Percentiles rank a stretch among this genome's conserved stretches.
phyloP scores from a whole-genome alignment of 75 land plant species.

The Picea glauca region DNA sequence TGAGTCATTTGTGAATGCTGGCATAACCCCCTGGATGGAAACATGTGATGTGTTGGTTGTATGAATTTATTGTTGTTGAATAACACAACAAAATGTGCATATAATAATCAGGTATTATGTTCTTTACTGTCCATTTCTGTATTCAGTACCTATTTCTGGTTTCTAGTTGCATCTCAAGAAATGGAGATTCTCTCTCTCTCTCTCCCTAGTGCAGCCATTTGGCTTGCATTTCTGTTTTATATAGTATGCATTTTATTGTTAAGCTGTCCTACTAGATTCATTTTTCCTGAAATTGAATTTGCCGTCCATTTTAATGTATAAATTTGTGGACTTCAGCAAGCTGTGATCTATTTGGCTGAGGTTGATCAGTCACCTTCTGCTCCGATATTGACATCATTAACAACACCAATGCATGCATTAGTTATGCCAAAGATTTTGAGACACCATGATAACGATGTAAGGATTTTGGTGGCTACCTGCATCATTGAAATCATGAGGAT shows the following conservation, averaged over 20 bases:
- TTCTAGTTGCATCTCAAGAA: neutral
- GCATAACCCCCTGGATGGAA: no score
- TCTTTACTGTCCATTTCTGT: neutral
- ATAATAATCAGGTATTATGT: no score
- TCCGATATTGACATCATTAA: conserved; percentile 6
- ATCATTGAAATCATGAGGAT: conserved; percentile 24
- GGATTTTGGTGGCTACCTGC: conserved; percentile 17
- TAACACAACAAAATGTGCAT: no score
- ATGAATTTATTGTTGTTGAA: no score
- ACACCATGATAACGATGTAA: conserved; percentile 21
- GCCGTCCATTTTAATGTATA: neutral
- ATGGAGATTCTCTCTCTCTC: neutral
- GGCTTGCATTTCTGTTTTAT: neutral
- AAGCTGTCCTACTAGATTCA: neutral
- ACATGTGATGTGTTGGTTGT: no score
- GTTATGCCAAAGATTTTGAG: conserved; percentile 11
- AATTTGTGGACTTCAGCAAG: conserved; percentile 11
- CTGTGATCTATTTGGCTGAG: conserved; percentile 2
- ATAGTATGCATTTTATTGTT: neutral
- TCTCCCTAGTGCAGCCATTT: neutral
- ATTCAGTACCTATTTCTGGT: neutral
- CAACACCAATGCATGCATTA: conserved; percentile 11
- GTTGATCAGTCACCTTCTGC: conserved; percentile 16
- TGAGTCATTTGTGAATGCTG: no score
- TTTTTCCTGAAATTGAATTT: neutral